phyloP scores from a whole-genome alignment of 805 yeast genomes.

The Lipomyces sp. region DNA sequence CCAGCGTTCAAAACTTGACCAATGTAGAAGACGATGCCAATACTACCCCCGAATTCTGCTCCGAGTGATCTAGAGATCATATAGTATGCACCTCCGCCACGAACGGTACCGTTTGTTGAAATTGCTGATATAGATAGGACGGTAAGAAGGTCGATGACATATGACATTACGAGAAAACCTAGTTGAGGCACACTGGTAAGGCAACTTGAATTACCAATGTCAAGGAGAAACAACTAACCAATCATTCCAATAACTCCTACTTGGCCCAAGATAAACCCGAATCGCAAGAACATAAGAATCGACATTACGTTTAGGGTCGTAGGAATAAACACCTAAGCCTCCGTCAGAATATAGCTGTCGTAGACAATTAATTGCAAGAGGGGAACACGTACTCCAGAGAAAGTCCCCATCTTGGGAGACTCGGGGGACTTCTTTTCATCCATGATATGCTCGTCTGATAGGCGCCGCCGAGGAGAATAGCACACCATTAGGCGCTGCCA shows the following conservation, averaged over 20 bases:
- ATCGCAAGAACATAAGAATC: conserved; percentile 91
- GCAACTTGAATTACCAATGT: neutral
- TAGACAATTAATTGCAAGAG: neutral
- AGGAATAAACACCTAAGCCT: conserved; percentile 64
- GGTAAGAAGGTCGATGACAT: conserved; percentile 79
- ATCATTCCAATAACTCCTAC: conserved; percentile 82
- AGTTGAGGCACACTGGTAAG: neutral
- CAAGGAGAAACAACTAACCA: conserved; percentile 15
- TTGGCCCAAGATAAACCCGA: conserved; percentile 94
- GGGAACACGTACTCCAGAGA: conserved; percentile 37
- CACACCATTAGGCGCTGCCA: conserved; percentile 29
- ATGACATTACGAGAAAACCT: conserved; percentile 63
- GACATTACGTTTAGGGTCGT: conserved; percentile 91
- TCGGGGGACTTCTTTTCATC: conserved; percentile 25
- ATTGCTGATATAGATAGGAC: conserved; percentile 92
- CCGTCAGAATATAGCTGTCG: neutral
- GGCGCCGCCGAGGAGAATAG: conserved; percentile 12
- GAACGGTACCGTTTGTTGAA: conserved; percentile 95
- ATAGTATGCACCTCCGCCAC: conserved; percentile 98
- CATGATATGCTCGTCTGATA: neutral
- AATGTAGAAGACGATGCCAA: conserved; percentile 89
- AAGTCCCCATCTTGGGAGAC: conserved; percentile 40
- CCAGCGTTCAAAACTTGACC: conserved; percentile 92
- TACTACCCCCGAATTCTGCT: conserved; percentile 98
- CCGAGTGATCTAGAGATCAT: conserved; percentile 96